Evolutionary conservation across 441 rosid species (phyloP).

Genomic region (Euphorbia neoarborescens): DNA sequence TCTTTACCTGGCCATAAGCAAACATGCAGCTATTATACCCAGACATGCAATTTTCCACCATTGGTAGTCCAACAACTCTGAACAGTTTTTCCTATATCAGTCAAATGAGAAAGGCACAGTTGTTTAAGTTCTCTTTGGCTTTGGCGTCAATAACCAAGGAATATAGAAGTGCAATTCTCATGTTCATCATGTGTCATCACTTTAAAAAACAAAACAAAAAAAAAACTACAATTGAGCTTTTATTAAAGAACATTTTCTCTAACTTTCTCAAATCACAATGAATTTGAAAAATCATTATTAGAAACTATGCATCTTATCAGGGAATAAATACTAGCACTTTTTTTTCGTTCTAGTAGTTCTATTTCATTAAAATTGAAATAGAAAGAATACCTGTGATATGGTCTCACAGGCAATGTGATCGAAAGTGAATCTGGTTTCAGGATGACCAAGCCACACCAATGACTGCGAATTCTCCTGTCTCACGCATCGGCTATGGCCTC

Average conservation of each 20-base stretch:
- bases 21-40: slow-evolving; percentile 93
- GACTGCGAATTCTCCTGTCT: slow-evolving; percentile 71
- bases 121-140: slow-evolving; percentile 10
- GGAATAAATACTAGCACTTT: neutral
- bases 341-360: neutral
- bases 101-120: slow-evolving; percentile 1
- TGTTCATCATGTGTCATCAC: neutral
- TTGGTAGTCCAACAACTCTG: slow-evolving; percentile 69
- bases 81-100: slow-evolving; percentile 61
- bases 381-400: slow-evolving; percentile 58
- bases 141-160: neutral
- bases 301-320: neutral
- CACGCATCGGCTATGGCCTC: slow-evolving; percentile 60
- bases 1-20: slow-evolving; percentile 86
- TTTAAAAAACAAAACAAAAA: neutral
- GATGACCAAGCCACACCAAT: slow-evolving; percentile 74
- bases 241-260: neutral
- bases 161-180: neutral
- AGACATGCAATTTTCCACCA: slow-evolving; percentile 95
- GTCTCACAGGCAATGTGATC: slow-evolving; percentile 78
- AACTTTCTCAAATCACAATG: neutral
- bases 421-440: slow-evolving; percentile 90
- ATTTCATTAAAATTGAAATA: neutral
- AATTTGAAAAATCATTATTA: neutral
- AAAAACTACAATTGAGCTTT: neutral